Percentiles rank a stretch among this genome's conserved stretches.
Conservation (phyloP, 345 rosid genomes). For the Nasturtium officinale region DNA sequence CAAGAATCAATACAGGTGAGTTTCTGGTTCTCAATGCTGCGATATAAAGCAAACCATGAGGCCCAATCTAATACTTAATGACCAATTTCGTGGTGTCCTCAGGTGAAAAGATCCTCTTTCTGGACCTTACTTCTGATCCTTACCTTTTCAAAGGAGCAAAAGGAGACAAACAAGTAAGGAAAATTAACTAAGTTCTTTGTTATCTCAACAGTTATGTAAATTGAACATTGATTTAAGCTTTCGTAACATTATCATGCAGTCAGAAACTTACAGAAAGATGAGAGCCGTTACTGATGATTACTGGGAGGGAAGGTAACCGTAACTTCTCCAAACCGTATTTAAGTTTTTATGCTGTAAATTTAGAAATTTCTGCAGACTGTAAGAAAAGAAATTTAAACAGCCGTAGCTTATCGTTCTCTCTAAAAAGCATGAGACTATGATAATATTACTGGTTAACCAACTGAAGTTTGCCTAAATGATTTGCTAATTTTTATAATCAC, state of each 20-base stretch:
- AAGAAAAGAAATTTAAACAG: no score
- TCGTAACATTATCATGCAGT: slow-evolving; percentile 50
- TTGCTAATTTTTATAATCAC: slow-evolving; percentile 3
- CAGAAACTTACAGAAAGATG: slow-evolving; percentile 93
- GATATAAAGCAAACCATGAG: slow-evolving; percentile 8
- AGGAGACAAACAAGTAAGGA: slow-evolving; percentile 86
- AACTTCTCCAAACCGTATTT: neutral
- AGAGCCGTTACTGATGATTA: slow-evolving; percentile 67
- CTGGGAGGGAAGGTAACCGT: slow-evolving; percentile 87
- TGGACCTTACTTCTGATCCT: slow-evolving; percentile 88
- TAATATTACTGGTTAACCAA: neutral
- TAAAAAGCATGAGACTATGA: neutral
- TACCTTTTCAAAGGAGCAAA: slow-evolving; percentile 84
- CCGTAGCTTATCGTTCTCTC: neutral
- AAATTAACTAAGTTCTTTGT: neutral
- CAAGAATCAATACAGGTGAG: slow-evolving; percentile 87
- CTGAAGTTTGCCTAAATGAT: slow-evolving; percentile 11
- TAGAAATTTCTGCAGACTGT: slow-evolving; percentile 1
- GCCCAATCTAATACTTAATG: neutral
- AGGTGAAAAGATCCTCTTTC: slow-evolving; percentile 85
- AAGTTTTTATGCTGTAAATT: neutral
- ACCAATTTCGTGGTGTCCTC: slow-evolving; percentile 23
- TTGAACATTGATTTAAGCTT: slow-evolving; percentile 12
- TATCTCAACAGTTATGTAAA: neutral
- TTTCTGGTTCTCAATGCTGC: neutral